Conservation (phyloP, 495 filamentous ascomycete species). For the Penicillium pancosmium region DNA sequence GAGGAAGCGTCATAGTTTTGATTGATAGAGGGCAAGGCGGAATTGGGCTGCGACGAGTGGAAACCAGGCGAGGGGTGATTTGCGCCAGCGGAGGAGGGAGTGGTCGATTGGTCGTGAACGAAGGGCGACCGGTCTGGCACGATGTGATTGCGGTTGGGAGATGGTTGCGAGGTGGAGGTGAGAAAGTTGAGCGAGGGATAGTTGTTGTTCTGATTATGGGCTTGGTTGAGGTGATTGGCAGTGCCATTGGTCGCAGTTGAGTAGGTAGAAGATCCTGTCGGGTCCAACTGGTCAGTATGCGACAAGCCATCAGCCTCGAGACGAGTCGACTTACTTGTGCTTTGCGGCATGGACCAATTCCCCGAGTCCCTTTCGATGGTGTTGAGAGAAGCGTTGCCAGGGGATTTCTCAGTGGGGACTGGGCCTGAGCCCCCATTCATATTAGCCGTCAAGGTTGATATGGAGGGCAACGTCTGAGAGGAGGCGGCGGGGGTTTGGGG, state of each 20-base stretch:
- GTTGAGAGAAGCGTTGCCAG: conserved; percentile 49
- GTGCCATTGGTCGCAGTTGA: conserved; percentile 53
- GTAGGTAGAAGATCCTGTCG: conserved; percentile 57
- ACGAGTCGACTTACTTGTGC: conserved; percentile 43
- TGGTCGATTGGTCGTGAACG: conserved; percentile 43
- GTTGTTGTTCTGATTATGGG: conserved; percentile 31
- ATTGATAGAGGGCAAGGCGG: conserved; percentile 53
- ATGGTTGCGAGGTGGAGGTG: conserved; percentile 51
- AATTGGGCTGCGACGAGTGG: conserved; percentile 39
- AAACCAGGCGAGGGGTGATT: conserved; percentile 49
- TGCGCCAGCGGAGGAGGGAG: conserved; percentile 48
- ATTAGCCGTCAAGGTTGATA: conserved; percentile 49
- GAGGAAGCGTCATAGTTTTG: conserved; percentile 53
- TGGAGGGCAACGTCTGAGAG: conserved; percentile 51
- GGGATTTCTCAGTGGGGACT: conserved; percentile 45
- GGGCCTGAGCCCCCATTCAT: conserved; percentile 34
- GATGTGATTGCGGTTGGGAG: conserved; percentile 48
- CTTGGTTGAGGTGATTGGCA: conserved; percentile 26
- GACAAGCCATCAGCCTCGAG: conserved; percentile 9
- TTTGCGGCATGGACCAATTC: conserved; percentile 56
- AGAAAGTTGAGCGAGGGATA: conserved; percentile 54
- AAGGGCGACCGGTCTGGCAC: conserved; percentile 52
- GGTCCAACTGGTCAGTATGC: conserved; percentile 37
- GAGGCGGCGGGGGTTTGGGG: conserved; percentile 41
- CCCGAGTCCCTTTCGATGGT: conserved; percentile 54